These are phyloP conservation scores for Blastobotrys malaysiensis DNA, from an alignment of 1,139 yeast species.

Conservation along the genomic window DNA sequence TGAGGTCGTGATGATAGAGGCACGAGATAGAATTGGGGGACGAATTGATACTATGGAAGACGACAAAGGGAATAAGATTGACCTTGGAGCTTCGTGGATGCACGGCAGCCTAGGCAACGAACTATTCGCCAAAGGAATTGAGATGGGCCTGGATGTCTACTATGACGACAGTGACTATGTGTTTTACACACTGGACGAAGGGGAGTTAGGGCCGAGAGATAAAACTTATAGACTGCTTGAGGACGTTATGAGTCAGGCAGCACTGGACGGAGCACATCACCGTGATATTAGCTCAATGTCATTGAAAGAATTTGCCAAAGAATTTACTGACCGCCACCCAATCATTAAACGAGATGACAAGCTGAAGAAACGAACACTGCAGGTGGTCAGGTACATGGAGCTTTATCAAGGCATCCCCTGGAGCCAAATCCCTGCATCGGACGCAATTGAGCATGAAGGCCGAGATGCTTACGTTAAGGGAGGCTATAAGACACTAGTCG, in stretches of 20 bases:
- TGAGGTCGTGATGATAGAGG: constrained; percentile 49
- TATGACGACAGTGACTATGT: constrained; percentile 44
- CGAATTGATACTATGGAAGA: constrained; percentile 8
- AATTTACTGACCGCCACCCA: constrained; percentile 43
- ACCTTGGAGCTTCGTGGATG: constrained; percentile 79
- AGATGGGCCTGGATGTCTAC: constrained; percentile 34
- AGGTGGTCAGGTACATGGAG: constrained; percentile 54
- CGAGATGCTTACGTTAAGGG: constrained; percentile 61
- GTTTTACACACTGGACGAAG: constrained; percentile 28
- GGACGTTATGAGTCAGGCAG: constrained; percentile 57
- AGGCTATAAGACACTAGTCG: constrained; percentile 40
- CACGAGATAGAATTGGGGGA: constrained; percentile 57
- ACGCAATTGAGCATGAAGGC: constrained; percentile 64
- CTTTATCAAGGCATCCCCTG: constrained; percentile 76
- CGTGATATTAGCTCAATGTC: constrained; percentile 47
- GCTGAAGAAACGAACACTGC: constrained; percentile 49
- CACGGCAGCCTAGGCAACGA: constrained; percentile 71
- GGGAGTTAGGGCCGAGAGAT: constrained; percentile 31
- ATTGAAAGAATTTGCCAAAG: constrained; percentile 43
- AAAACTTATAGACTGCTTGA: constrained; percentile 43
- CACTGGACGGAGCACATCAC: constrained; percentile 41
- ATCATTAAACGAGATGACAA: constrained; percentile 41
- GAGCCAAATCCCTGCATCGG: constrained; percentile 59
- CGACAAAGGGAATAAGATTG: constrained; percentile 17
- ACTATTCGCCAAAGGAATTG: constrained; percentile 40